These are phyloP conservation scores for Astraeus odoratus DNA, from an alignment of 768 basidiomycete species.

Conservation along the genomic window DNA sequence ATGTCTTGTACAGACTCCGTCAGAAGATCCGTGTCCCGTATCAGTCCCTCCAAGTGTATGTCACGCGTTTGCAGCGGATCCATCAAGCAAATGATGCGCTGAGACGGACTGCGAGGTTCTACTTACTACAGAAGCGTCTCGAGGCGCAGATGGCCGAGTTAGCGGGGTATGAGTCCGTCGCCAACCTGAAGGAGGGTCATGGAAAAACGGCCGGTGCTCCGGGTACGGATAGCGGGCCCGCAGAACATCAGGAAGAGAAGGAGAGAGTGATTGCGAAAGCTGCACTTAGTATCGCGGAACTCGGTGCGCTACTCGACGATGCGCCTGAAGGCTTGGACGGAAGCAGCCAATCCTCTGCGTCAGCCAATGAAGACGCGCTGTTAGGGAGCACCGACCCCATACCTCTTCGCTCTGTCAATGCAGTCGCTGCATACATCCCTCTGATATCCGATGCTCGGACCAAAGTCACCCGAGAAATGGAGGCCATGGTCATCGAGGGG, in stretches of 20 bases:
- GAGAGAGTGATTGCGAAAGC: slow-evolving; percentile 90
- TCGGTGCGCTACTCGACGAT: slow-evolving; percentile 47
- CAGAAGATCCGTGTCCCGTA: slow-evolving; percentile 84
- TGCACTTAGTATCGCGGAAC: slow-evolving; percentile 88
- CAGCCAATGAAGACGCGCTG: slow-evolving; percentile 9
- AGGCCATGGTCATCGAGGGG: slow-evolving; percentile 79
- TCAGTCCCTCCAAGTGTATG: slow-evolving; percentile 61
- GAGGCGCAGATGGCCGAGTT: slow-evolving; percentile 82
- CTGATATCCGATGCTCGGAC: slow-evolving; percentile 66
- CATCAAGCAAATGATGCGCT: slow-evolving; percentile 82
- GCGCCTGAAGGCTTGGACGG: slow-evolving; percentile 24
- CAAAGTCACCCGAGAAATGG: slow-evolving; percentile 81
- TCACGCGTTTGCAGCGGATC: slow-evolving; percentile 66
- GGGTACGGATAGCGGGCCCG: slow-evolving; percentile 1
- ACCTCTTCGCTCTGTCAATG: slow-evolving; percentile 66
- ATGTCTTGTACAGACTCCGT: slow-evolving; percentile 50
- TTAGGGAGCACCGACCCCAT: slow-evolving; percentile 27
- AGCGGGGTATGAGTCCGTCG: slow-evolving; percentile 3
- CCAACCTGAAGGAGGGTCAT: neutral
- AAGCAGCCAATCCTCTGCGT: neutral
- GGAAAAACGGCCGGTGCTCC: neutral
- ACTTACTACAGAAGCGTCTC: slow-evolving; percentile 73
- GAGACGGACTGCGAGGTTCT: slow-evolving; percentile 78
- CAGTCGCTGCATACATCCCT: slow-evolving; percentile 61
- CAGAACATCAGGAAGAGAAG: slow-evolving; percentile 63